These are phyloP conservation scores for Tetratostichococcus sp. DNA, from an alignment of 139 green algal species.

Conservation along the genomic window DNA sequence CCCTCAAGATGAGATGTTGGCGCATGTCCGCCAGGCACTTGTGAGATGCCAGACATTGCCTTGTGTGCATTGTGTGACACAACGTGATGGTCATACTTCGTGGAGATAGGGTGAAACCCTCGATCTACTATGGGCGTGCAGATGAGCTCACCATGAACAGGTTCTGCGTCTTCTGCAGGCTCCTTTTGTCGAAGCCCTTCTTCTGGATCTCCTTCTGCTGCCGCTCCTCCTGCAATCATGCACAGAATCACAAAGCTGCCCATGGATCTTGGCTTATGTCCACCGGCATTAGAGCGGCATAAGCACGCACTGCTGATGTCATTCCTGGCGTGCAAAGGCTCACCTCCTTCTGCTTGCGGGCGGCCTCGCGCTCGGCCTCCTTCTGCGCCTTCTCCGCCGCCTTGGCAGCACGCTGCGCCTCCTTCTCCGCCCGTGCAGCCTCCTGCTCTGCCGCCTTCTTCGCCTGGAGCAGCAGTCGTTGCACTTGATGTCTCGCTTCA, in stretches of 20 bases:
- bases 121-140: no score
- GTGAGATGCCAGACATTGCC: no score
- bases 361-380: not conserved
- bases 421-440: slow-evolving; percentile 9
- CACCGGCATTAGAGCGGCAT: not conserved
- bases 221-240: slow-evolving; percentile 5
- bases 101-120: no score
- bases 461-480: slow-evolving; percentile 3
- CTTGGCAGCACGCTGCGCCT: slow-evolving; percentile 13
- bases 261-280: no score
- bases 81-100: no score
- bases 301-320: no score
- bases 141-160: slow-evolving; percentile 41
- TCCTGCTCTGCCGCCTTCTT: slow-evolving; percentile 19
- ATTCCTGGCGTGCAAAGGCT: no score
- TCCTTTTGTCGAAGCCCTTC: slow-evolving; percentile 35
- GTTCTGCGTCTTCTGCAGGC: slow-evolving; percentile 40
- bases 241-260: no score
- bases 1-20: no score
- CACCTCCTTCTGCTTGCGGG: not conserved
- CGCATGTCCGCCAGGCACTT: no score
- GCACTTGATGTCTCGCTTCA: no score
- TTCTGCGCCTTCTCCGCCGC: slow-evolving; percentile 3
- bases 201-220: slow-evolving; percentile 26
- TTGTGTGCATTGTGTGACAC: no score